Conservation (phyloP, 768 basidiomycete species). For the Trichaptum fuscoviolaceum region DNA sequence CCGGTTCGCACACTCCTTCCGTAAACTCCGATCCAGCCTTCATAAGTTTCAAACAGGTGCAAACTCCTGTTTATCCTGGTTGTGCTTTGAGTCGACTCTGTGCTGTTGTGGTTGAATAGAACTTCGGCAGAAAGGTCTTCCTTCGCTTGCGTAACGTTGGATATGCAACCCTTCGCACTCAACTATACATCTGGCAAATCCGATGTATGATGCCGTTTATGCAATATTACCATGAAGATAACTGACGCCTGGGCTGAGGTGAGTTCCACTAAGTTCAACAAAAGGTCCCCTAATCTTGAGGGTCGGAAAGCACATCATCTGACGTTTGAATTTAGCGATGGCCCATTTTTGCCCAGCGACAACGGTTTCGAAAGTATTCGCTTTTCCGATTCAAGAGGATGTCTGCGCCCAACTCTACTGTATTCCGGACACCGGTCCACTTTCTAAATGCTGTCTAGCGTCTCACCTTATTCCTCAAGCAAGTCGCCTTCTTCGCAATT, state of each 20-base stretch:
- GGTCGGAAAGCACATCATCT: neutral
- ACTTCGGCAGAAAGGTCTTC: neutral
- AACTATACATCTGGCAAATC: neutral
- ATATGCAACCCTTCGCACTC: neutral
- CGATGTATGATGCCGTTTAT: neutral
- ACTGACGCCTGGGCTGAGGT: neutral
- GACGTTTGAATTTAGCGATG: neutral
- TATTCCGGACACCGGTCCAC: neutral
- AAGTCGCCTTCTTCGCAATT: neutral
- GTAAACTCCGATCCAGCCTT: too few relatives aligned
- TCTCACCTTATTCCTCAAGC: neutral
- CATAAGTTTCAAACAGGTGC: too few relatives aligned
- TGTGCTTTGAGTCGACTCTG: too few relatives aligned
- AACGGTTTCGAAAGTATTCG: neutral
- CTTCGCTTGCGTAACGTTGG: neutral
- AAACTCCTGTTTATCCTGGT: too few relatives aligned
- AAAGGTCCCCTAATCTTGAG: neutral
- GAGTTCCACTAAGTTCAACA: neutral
- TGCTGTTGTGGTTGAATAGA: too few relatives aligned
- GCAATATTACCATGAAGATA: neutral
- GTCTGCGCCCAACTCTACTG: neutral
- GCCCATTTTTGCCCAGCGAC: neutral
- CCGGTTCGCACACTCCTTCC: too few relatives aligned
- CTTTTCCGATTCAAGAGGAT: neutral
- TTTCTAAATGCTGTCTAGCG: neutral